A percentile compares a stretch with the other conserved stretches of the same genome.
phyloP scores from a whole-genome alignment of 1,284 basidiomycete species.

The Cutaneotrichosporon sp. region DNA sequence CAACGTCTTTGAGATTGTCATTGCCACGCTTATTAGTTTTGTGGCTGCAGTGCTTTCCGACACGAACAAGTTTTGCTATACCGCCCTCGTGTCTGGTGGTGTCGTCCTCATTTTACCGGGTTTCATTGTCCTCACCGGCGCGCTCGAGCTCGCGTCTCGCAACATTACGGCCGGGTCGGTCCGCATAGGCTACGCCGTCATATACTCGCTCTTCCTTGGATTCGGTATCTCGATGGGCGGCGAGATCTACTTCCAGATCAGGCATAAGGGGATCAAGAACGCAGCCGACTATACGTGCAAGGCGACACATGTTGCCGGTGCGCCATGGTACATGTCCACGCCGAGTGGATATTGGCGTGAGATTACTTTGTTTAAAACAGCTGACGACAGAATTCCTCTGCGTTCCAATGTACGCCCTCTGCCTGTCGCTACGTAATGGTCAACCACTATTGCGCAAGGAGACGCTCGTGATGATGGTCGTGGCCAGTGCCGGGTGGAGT shows the following conservation, averaged over 20 bases:
- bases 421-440: conserved; percentile 73
- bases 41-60: conserved; percentile 72
- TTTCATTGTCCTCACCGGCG: conserved; percentile 75
- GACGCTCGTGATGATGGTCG: conserved; percentile 63
- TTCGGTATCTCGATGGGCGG: conserved; percentile 80
- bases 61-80: conserved; percentile 75
- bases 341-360: conserved; percentile 54
- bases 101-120: conserved; percentile 84
- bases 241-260: conserved; percentile 64
- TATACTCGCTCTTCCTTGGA: conserved; percentile 66
- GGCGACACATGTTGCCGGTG: conserved; percentile 58
- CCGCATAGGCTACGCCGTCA: conserved; percentile 70
- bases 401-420: conserved; percentile 72
- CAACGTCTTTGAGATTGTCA: conserved; percentile 63
- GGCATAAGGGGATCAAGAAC: conserved; percentile 56
- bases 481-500: conserved; percentile 72
- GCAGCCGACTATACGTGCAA: conserved; percentile 64
- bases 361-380: conserved; percentile 31
- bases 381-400: conserved; percentile 65
- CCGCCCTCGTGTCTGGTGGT: conserved; percentile 76
- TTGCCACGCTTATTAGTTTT: conserved; percentile 64
- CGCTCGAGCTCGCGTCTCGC: conserved; percentile 70
- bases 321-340: conserved; percentile 54
- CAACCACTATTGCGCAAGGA: conserved; percentile 71
- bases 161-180: conserved; percentile 83